Percentiles rank a stretch among this genome's conserved stretches.
Evolutionary conservation across 371 early-diverging fungal species (phyloP).

Genomic region (Mucor irregularis): DNA sequence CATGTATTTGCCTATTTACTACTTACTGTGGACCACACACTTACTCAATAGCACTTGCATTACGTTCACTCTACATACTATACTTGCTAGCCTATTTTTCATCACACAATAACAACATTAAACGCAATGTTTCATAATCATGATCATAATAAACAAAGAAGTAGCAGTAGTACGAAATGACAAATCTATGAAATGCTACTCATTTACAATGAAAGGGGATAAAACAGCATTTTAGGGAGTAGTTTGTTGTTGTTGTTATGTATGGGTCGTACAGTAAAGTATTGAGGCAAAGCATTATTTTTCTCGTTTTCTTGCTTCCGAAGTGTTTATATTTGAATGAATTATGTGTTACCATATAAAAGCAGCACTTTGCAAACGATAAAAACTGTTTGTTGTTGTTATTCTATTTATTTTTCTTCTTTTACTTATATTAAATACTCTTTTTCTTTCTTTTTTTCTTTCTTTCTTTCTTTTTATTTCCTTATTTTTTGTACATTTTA

Average conservation of each 20-base stretch:
- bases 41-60: background rate
- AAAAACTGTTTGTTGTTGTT: conserved; percentile 1
- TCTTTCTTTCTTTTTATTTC: background rate
- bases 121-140: too few species aligned
- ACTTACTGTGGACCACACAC: conserved; percentile 1
- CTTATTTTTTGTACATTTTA: background rate
- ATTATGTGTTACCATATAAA: background rate
- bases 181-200: too few species aligned
- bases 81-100: too few species aligned
- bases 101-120: background rate
- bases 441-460: background rate
- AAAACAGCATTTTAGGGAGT: background rate
- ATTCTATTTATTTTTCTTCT: too few species aligned
- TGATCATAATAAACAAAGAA: too few species aligned
- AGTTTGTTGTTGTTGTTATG: background rate
- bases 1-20: background rate
- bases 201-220: too few species aligned
- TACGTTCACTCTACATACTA: too few species aligned
- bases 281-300: background rate
- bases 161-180: too few species aligned
- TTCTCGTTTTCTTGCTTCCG: conserved; percentile 1
- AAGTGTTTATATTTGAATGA: background rate
- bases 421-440: conserved; percentile 2
- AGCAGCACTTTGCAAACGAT: background rate
- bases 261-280: background rate